These are phyloP conservation scores for Coniochaeta sp. DNA, from an alignment of 2,329 filamentous ascomycete genomes.

Conservation along the genomic window DNA sequence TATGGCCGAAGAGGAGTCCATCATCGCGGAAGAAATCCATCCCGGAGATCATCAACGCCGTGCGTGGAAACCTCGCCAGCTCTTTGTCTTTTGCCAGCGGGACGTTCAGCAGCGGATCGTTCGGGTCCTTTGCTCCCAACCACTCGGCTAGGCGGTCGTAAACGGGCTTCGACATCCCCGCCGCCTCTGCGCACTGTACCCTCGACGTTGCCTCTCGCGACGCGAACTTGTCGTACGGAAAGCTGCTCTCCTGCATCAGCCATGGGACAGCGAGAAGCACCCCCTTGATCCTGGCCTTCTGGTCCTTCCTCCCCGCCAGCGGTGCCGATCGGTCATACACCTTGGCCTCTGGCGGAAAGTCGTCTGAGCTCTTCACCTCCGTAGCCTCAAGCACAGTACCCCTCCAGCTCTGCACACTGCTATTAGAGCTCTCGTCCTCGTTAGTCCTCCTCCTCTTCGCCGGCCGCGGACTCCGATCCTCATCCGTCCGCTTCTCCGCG, in stretches of 20 bases:
- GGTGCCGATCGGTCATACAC: not conserved
- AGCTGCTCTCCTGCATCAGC: not conserved
- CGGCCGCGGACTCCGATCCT: not conserved
- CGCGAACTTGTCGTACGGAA: not conserved
- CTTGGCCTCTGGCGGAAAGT: not conserved
- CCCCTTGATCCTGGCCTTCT: not conserved
- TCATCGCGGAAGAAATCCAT: slow-evolving; percentile 1
- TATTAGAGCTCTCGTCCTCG: not conserved
- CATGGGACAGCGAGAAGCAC: not conserved
- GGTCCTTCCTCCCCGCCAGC: not conserved
- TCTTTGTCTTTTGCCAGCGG: not conserved
- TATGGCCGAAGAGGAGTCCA: not conserved
- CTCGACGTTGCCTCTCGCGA: not conserved
- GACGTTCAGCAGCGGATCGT: slow-evolving; percentile 1
- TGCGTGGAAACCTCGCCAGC: not conserved
- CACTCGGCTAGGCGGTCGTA: not conserved
- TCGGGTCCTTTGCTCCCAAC: not conserved
- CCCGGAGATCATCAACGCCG: not conserved
- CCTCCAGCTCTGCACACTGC: not conserved
- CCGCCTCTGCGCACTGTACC: not conserved
- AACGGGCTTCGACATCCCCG: not conserved
- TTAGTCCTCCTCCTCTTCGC: not conserved
- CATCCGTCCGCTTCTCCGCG: no score
- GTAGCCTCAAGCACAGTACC: no score
- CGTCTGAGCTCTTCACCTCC: not conserved